Percentiles rank a stretch among this genome's conserved stretches.
phyloP scores from a whole-genome alignment of 2,329 filamentous ascomycete genomes.

The Cordyceps javanica region DNA sequence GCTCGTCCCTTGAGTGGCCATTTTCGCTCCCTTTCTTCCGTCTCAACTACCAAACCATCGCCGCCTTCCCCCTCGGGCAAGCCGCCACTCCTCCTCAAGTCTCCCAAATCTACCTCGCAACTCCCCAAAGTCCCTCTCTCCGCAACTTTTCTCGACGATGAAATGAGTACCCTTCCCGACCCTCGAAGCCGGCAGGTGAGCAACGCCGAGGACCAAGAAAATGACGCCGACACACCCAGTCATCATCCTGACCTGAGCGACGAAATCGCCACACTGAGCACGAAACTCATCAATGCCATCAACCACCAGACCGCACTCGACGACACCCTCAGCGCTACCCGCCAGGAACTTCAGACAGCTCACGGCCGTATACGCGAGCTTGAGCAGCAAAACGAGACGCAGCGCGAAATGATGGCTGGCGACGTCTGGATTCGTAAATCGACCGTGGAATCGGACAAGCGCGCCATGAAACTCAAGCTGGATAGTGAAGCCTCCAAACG shows the following conservation, averaged over 20 bases:
- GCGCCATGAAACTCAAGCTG: slow-evolving; percentile 49
- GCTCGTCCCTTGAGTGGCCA: slow-evolving; percentile 38
- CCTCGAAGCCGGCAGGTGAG: slow-evolving; percentile 50
- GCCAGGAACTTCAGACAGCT: slow-evolving; percentile 74
- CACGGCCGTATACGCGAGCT: slow-evolving; percentile 61
- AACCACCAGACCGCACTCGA: slow-evolving; percentile 92
- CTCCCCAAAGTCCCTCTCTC: slow-evolving; percentile 32
- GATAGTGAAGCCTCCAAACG: slow-evolving; percentile 61
- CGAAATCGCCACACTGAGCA: slow-evolving; percentile 86
- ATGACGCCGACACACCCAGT: slow-evolving; percentile 25
- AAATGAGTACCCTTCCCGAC: slow-evolving; percentile 64
- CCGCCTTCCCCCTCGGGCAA: slow-evolving; percentile 23
- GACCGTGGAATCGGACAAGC: slow-evolving; percentile 67
- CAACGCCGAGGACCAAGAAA: slow-evolving; percentile 26
- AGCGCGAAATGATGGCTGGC: slow-evolving; percentile 65
- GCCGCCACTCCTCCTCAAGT: slow-evolving; percentile 33
- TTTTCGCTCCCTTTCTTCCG: slow-evolving; percentile 47
- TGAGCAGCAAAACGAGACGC: slow-evolving; percentile 58
- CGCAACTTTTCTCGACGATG: slow-evolving; percentile 46
- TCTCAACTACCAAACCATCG: slow-evolving; percentile 34
- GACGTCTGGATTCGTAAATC: slow-evolving; percentile 72
- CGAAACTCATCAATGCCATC: slow-evolving; percentile 94
- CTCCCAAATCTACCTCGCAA: slow-evolving; percentile 28
- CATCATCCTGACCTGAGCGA: slow-evolving; percentile 50
- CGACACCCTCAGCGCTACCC: slow-evolving; percentile 74